Conservation (phyloP, 2,329 filamentous ascomycete genomes). For the Stemphylium beticola region DNA sequence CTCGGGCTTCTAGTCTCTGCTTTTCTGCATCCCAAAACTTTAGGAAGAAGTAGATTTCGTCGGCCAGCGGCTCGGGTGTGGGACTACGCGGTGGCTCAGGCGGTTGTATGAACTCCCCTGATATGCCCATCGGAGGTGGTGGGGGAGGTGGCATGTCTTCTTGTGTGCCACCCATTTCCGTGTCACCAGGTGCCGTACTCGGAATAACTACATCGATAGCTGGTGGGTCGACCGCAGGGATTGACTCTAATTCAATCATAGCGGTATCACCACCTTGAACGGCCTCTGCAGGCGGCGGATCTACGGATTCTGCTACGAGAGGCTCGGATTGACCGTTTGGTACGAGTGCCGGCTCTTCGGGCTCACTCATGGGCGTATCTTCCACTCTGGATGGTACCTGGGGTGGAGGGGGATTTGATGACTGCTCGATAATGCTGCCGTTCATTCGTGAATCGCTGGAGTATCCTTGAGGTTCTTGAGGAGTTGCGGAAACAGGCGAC, state of each 20-base stretch:
- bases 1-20: conserved; percentile 41
- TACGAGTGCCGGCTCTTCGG: conserved; percentile 32
- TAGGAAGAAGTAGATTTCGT: conserved; percentile 51
- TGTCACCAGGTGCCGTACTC: conserved; percentile 30
- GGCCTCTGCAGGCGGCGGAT: neutral
- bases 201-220: conserved; percentile 30
- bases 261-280: conserved; percentile 23
- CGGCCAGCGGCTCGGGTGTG: conserved; percentile 32
- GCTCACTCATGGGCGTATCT: conserved; percentile 50
- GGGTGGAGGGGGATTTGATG: conserved; percentile 7
- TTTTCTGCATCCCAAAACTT: conserved; percentile 49
- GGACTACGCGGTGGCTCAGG: conserved; percentile 27
- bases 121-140: conserved; percentile 23
- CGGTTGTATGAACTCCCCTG: conserved; percentile 21
- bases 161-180: conserved; percentile 47
- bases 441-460: conserved; percentile 1
- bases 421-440: neutral
- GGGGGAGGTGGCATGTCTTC: conserved; percentile 39
- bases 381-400: conserved; percentile 24
- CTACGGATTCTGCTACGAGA: conserved; percentile 9
- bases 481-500: neutral
- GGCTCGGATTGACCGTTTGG: conserved; percentile 7
- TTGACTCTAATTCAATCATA: conserved; percentile 32
- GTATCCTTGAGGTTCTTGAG: neutral
- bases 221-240: conserved; percentile 24